Conservation (phyloP, 352 stramenopile genomes). For the Thalassiosira oceanica region DNA sequence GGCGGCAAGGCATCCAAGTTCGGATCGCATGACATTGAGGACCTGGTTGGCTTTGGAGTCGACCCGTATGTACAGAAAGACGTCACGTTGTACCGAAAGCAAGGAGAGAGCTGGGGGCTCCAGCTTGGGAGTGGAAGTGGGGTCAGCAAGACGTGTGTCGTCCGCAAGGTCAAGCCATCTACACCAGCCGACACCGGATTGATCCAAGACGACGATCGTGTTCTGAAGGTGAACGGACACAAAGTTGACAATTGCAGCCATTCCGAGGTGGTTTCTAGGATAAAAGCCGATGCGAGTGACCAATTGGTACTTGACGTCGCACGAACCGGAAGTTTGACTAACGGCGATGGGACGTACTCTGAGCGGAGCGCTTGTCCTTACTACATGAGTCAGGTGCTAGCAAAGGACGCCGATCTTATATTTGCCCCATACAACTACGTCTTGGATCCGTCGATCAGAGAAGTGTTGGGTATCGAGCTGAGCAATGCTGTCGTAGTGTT, state of each 20-base stretch:
- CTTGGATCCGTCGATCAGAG: constrained; percentile 65
- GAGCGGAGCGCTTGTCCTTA: constrained; percentile 66
- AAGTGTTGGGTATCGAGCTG: constrained; percentile 55
- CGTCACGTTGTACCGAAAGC: constrained; percentile 60
- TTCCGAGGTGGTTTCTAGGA: constrained; percentile 16
- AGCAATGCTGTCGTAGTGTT: constrained; percentile 62
- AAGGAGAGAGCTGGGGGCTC: constrained; percentile 38
- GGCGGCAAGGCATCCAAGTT: constrained; percentile 65
- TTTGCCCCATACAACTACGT: constrained; percentile 78
- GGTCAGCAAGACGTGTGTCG: constrained; percentile 11
- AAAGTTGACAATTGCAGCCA: constrained; percentile 24
- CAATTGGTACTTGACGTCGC: constrained; percentile 59
- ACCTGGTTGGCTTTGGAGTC: constrained; percentile 68
- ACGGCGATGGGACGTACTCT: constrained; percentile 42
- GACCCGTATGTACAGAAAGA: constrained; percentile 47
- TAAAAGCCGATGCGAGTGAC: constrained; percentile 25
- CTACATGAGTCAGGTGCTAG: constrained; percentile 56
- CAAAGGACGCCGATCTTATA: constrained; percentile 56
- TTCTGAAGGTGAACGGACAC: constrained; percentile 59
- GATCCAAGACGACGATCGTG: constrained; percentile 45
- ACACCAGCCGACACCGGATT: constrained; percentile 35
- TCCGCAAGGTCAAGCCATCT: constrained; percentile 23
- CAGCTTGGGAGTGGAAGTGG: constrained; percentile 14
- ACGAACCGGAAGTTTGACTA: constrained; percentile 14
- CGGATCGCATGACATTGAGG: constrained; percentile 76